Evolutionary conservation across 1,284 basidiomycete genomes (phyloP), one percentile per base, ranked within the genome.

Genomic region (Caloboletus firmus): DNA sequence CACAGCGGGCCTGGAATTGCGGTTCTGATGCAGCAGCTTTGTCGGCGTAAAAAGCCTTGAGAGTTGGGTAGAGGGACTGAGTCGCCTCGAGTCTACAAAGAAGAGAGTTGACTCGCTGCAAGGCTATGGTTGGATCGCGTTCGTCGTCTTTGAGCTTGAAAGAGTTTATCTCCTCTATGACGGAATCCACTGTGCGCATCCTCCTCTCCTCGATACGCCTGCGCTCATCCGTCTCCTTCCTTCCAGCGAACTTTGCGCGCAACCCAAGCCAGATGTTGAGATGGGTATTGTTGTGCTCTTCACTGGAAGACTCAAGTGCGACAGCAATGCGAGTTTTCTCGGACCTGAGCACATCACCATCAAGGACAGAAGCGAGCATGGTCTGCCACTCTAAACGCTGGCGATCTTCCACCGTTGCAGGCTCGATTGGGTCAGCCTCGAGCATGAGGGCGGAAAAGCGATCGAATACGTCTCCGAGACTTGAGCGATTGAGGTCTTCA

Each of bases 361-460:
- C 85, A 31, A 98, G 79, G 22, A 98, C 95, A 36, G 93, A 95
- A 10, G 91, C 85, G 37, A 98, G 82, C 87, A 97, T 91, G 36
- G 89, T 89, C 71, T 95, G 93, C 95, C 95, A 98, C 72, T 95
- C 94, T 44, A 95, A 75, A 28, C 95, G 81, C 62, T 94, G 91
- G 57, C 82, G 80, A 62, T 92, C 89, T 63, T 90, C 86, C 42
- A 82, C 72, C 9, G 83, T 85, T 39, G 80, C 77, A 35, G 86
- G 83, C 58, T 84, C 79, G 51, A 79, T 76, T 32, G 80, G 74
- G 57, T 87, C 84, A 10, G 78, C 73, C 61, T 89, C 85, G 39
- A 83, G 74, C 57, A 79, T 72, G 34, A 81, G 72, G n/a, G 76
- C 73, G 17, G 79, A 77, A 52, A 80, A 70, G 15, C 78, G 76